Conservation (phyloP, 164 flowering plant species). For the Warburgia ugandensis region DNA sequence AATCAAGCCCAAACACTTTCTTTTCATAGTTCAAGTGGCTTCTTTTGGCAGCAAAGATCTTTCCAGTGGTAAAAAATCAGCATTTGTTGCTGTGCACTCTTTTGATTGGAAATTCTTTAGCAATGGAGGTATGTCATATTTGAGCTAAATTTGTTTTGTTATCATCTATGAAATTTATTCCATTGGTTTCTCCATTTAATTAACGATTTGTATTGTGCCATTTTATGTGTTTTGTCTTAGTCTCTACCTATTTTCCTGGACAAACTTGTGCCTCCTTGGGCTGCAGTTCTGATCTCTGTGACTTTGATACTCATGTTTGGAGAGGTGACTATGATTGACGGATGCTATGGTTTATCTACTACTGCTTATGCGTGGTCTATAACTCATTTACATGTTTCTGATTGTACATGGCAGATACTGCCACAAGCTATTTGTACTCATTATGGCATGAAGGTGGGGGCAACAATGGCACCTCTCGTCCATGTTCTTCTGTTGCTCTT, state of each 20-base stretch:
- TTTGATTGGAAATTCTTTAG: slow-evolving; percentile 74
- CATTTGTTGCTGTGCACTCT: slow-evolving; percentile 88
- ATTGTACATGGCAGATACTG: slow-evolving; percentile 34
- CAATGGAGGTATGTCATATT: slow-evolving; percentile 68
- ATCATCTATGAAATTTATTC: neutral
- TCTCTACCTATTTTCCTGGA: slow-evolving; percentile 69
- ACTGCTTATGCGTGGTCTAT: neutral
- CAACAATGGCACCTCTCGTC: slow-evolving; percentile 42
- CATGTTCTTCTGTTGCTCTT: slow-evolving; percentile 39
- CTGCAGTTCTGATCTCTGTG: slow-evolving; percentile 54
- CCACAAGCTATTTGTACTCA: slow-evolving; percentile 70
- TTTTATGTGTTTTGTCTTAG: slow-evolving; percentile 17
- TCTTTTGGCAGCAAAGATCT: slow-evolving; percentile 66
- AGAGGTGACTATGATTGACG: slow-evolving; percentile 38
- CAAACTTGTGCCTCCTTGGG: slow-evolving; percentile 55
- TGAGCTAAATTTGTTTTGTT: neutral
- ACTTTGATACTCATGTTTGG: slow-evolving; percentile 63
- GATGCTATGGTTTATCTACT: neutral
- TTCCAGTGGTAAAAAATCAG: slow-evolving; percentile 91
- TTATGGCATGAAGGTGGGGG: slow-evolving; percentile 60
- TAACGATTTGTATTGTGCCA: neutral
- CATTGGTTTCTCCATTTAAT: slow-evolving; percentile 1
- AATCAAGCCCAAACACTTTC: neutral
- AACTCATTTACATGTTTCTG: neutral
- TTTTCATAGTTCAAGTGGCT: slow-evolving; percentile 2